Evolutionary conservation across 1,284 basidiomycete genomes (phyloP), one percentile per base, ranked within the genome.

Genomic region (Marasmius oreades): DNA sequence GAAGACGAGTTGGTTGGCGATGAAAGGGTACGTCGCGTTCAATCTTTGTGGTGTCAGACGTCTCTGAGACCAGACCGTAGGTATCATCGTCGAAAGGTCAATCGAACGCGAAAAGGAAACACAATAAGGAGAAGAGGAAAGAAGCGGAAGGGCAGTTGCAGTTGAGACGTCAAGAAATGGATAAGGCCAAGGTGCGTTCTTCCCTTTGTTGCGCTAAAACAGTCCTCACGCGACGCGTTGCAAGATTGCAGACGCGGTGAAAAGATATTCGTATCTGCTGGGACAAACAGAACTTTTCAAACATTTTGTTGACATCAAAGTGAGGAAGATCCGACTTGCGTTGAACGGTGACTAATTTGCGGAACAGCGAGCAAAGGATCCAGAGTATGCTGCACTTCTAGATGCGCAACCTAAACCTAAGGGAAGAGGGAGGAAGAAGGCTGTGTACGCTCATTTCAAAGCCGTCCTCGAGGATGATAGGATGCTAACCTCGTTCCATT

Each of bases 271-370:
- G 7, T 97, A 96, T 71, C 82, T 98, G 16, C 81, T 98, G 0
- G 95, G 95, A 6, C 94, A 98, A 71, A 98, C 94, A 0, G 95
- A 98, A 64, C 78, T 97, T 16, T 98, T 98, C 77, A 92, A 93
- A 65, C 95, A 97, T 70, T 98, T 98, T 66, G 91, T 96, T 7
- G 92, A 96, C 67, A 88, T 96, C 73, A 95, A 96, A 81, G 92
- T 90, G 50, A 36, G 3, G 61, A 16, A 28, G n/a, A 6, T 26
- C 54, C 31, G n/a, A 43, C 23, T 18, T 46, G 1, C 51, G 62
- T 16, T 63, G 12, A 46, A 36, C 28, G 1, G 5, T 26, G 2
- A 47, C 18, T 16, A 34, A 44, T 44, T 59, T 20, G 22, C 52
- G 55, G 43, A 62, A 2, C 67, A 94, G 91, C 84, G 86, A 75